A percentile compares a stretch with the other conserved stretches of the same genome.
Evolutionary conservation across 2,329 filamentous ascomycete genomes (phyloP).

Genomic region (Blastomyces percursus): DNA sequence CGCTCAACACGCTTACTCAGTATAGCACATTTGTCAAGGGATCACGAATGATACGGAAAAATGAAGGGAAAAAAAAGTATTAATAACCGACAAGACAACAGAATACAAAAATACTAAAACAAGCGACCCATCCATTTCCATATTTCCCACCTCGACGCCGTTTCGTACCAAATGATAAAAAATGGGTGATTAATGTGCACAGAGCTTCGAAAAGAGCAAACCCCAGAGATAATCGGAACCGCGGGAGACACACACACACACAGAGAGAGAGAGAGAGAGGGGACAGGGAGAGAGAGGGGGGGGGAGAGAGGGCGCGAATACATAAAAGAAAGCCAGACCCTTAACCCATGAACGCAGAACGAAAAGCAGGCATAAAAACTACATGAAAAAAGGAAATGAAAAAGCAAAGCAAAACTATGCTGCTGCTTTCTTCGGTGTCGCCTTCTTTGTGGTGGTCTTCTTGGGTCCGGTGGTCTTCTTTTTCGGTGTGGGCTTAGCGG

Average conservation of each 20-base stretch:
- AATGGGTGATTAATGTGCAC: not conserved
- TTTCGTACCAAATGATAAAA: conserved; percentile 8
- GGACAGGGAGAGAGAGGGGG: not conserved
- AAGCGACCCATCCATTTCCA: conserved; percentile 6
- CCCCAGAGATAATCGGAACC: conserved; percentile 8
- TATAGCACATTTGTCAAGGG: too few relatives aligned
- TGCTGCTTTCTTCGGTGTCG: conserved; percentile 37
- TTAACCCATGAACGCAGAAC: conserved; percentile 13
- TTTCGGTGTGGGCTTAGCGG: conserved; percentile 32
- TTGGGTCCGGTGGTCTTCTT: conserved; percentile 37
- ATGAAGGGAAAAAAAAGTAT: conserved; percentile 10
- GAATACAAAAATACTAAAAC: conserved; percentile 18
- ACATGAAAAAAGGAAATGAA: conserved; percentile 17
- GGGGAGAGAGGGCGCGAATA: conserved; percentile 5
- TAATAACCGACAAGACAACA: conserved; percentile 3
- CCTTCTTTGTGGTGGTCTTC: conserved; percentile 30
- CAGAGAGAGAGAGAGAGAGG: not conserved
- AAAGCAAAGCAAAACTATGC: conserved; percentile 16
- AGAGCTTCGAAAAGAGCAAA: not conserved
- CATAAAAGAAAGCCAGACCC: conserved; percentile 1
- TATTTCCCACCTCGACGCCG: conserved; percentile 8
- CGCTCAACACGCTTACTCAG: too few relatives aligned
- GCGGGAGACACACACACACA: not conserved
- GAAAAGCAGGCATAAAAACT: conserved; percentile 21
- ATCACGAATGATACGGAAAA: not conserved